Evolutionary conservation across 495 filamentous ascomycete genomes (phyloP).

Genomic region (Neurospora hispaniola): DNA sequence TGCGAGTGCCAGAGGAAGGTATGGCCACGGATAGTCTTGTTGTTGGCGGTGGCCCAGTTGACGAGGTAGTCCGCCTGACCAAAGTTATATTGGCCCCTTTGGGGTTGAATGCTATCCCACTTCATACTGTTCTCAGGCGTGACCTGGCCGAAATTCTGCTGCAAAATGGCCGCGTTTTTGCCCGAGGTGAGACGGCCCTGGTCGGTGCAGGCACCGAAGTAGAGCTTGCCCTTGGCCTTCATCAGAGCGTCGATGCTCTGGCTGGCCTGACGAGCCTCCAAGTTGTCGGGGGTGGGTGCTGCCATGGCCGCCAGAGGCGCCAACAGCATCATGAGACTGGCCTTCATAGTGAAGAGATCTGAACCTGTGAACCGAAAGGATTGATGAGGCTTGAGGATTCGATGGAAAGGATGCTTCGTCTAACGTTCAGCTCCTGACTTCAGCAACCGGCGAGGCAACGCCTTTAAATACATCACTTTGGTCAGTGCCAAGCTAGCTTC

Average conservation of each 20-base stretch:
- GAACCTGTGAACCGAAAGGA: neutral
- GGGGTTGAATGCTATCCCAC: slow-evolving; percentile 43
- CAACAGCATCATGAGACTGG: slow-evolving; percentile 25
- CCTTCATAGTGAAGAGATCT: slow-evolving; percentile 27
- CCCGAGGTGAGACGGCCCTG: slow-evolving; percentile 39
- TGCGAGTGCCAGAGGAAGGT: slow-evolving; percentile 56
- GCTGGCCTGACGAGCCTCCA: slow-evolving; percentile 28
- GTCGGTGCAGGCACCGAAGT: slow-evolving; percentile 48
- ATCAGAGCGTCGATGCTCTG: slow-evolving; percentile 44
- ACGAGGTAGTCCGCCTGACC: slow-evolving; percentile 44
- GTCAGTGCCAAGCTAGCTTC: neutral
- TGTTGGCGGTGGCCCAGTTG: slow-evolving; percentile 46
- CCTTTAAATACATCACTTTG: neutral
- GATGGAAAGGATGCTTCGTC: neutral
- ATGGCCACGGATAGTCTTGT: slow-evolving; percentile 51
- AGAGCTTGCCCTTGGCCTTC: slow-evolving; percentile 51
- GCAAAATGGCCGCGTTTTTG: slow-evolving; percentile 44
- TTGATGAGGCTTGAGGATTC: neutral
- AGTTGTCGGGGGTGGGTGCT: slow-evolving; percentile 21
- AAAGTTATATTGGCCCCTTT: slow-evolving; percentile 41
- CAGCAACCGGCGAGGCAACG: neutral
- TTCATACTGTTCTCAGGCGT: slow-evolving; percentile 63
- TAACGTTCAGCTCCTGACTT: neutral
- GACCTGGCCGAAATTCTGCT: slow-evolving; percentile 50
- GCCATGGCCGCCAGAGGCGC: slow-evolving; percentile 25